Evolutionary conservation across 108 stramenopile genomes (phyloP), one percentile per base, ranked within the genome.

Genomic region (Aureococcus anophagefferens): DNA sequence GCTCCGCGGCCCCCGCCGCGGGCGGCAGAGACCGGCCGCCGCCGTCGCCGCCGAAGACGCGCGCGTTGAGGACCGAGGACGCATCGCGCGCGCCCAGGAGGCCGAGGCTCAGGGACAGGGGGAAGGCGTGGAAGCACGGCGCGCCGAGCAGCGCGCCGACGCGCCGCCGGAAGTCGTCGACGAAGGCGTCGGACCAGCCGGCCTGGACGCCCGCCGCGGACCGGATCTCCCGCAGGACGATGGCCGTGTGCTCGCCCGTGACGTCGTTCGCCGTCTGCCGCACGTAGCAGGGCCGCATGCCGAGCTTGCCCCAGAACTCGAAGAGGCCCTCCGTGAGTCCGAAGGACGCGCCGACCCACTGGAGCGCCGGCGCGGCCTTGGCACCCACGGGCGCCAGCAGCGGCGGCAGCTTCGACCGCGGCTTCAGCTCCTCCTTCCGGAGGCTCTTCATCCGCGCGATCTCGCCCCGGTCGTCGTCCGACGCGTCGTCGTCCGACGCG

Each of bases 241-340:
- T 95, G 33, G 89, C 81, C 17, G 91, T 93, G 71, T 95, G 89
- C 78, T 98, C 98, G 5, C 96, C 98, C 4, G 98, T 99, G 63
- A 99, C 81, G 40, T 98, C 96, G 77, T 96, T 99, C 65, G 93
- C 83, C 4, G 96, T 99, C 81, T 99, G 98, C 7, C 98, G 92
- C 64, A 98, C 77, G 74, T 99, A 99, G 35, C 95, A 79, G 72
- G 95, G 77, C 30, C 81, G 79, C 90, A 96, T 93, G 0, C 94
- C 94, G 0, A 88, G 81, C 44, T 83, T 81, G 32, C 84, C 71
- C 98, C 98, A 99, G 79, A 97, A 98, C 64, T 85, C 88, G 64
- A 94, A 93, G 34, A 99, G 88, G 25, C 84, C 65, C 5, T 81
- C 71, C 25, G 98, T 98, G 46, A 99, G 79, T 29, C 98, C 98